phyloP scores from a whole-genome alignment of 1,284 basidiomycete species.

The Sporisorium exsertum region DNA sequence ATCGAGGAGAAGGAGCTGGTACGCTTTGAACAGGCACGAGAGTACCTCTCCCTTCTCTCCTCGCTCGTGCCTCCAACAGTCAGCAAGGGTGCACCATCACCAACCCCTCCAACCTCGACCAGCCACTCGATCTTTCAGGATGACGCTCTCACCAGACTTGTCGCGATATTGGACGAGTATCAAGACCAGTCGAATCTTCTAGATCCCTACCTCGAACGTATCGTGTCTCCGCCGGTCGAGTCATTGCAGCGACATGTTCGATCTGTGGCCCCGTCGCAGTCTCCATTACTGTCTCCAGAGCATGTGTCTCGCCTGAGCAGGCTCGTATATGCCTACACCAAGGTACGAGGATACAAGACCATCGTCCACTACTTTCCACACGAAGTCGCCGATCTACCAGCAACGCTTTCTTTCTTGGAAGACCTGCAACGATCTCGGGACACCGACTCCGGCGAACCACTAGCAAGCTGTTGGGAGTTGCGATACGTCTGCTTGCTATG shows the following conservation, averaged over 20 bases:
- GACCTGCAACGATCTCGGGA: slow-evolving; percentile 61
- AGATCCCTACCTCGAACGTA: slow-evolving; percentile 90
- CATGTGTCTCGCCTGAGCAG: slow-evolving; percentile 44
- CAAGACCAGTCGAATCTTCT: slow-evolving; percentile 88
- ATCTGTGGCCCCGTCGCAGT: neutral
- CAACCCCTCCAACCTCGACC: neutral
- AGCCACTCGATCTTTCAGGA: neutral
- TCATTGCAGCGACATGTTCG: slow-evolving; percentile 48
- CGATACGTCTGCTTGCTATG: slow-evolving; percentile 88
- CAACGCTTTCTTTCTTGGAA: slow-evolving; percentile 79
- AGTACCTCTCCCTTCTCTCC: slow-evolving; percentile 41
- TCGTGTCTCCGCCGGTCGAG: slow-evolving; percentile 81
- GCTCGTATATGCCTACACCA: slow-evolving; percentile 85
- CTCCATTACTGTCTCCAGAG: neutral
- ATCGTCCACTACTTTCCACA: slow-evolving; percentile 93
- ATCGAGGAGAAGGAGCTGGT: slow-evolving; percentile 54
- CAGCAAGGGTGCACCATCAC: neutral
- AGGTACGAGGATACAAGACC: slow-evolving; percentile 90
- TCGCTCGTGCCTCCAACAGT: slow-evolving; percentile 13
- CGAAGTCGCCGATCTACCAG: slow-evolving; percentile 82
- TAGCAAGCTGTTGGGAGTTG: slow-evolving; percentile 77
- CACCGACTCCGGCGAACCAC: neutral
- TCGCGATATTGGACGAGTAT: slow-evolving; percentile 78
- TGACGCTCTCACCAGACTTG: slow-evolving; percentile 12
- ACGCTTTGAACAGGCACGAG: slow-evolving; percentile 48